Evolutionary conservation across 2,329 filamentous ascomycete species (phyloP), one percentile per base, ranked within the genome.

Genomic region (Thelonectria olida): DNA sequence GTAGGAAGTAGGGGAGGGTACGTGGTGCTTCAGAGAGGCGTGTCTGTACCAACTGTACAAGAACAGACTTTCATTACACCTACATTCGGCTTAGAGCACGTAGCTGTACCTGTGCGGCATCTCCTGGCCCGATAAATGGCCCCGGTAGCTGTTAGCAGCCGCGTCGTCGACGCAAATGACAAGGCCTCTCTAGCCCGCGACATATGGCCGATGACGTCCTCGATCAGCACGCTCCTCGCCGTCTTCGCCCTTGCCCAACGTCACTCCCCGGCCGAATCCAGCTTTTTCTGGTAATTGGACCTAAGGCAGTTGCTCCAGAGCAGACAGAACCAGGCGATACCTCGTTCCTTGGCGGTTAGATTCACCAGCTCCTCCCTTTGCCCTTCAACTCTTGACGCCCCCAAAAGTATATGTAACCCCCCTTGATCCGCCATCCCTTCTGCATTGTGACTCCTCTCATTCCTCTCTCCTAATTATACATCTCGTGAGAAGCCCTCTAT

Each of bases 181-280:
- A 31, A 27, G 23, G 25, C 34, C 27, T n/a, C 42, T 39, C 38
- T 25, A 45, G 20, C 59, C 44, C 57, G 55, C 54, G 50, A 62
- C 65, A 51, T 44, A 63, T 65, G 61, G 42, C 61, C 55, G 64
- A 77, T 77, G 75, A 77, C 75, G 75, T 75, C 73, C 66, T 71
- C 65, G 70, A 72, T 72, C 68, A 70, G 48, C 57, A 47, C 36
- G 49, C 36, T 59, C 63, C 64, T 63, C 68, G 44, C 52, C 49
- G 31, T 55, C 28, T 58, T 66, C 66, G 66, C 69, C 64, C 70
- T 68, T 64, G 67, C 65, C 66, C 67, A 76, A 76, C 75, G 75
- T 76, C 75, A 76, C 74, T 69, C 54, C 63, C 67, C 54, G 52
- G 42, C 64, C 57, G 54, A 58, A 55, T 54, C 58, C 54, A 54